Evolutionary conservation across 1,284 basidiomycete genomes (phyloP).

Genomic region (Ganoderma lingzhi): DNA sequence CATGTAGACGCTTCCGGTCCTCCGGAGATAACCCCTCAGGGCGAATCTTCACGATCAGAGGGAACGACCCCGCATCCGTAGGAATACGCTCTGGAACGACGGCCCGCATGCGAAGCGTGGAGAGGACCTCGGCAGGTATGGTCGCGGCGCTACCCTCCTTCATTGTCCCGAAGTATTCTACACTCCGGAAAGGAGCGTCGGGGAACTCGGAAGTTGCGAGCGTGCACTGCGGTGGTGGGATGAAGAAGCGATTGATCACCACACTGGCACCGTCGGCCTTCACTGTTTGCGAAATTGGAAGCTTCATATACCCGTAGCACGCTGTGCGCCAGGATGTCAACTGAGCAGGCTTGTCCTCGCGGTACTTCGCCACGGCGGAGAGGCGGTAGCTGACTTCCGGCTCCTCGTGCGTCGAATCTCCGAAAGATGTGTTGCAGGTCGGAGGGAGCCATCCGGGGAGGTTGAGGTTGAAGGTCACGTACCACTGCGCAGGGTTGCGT

Average conservation of each 20-base stretch:
- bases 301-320: constrained; percentile 28
- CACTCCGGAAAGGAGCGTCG: constrained; percentile 32
- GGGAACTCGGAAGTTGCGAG: constrained; percentile 25
- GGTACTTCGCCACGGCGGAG: constrained; percentile 69
- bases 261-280: constrained; percentile 21
- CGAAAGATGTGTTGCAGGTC: constrained; percentile 51
- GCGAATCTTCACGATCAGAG: constrained; percentile 68
- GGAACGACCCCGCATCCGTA: constrained; percentile 53
- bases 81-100: constrained; percentile 65
- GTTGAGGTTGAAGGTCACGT: constrained; percentile 73
- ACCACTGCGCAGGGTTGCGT: constrained; percentile 66
- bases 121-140: constrained; percentile 62
- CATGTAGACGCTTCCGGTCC: constrained; percentile 58
- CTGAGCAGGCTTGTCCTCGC: constrained; percentile 50
- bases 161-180: constrained; percentile 53
- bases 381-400: constrained; percentile 72
- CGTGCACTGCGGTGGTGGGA: constrained; percentile 29
- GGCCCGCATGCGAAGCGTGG: constrained; percentile 67
- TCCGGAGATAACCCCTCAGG: constrained; percentile 55
- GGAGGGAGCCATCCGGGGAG: constrained; percentile 83
- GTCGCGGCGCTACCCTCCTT: constrained; percentile 30
- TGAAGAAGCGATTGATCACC: constrained; percentile 37
- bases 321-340: constrained; percentile 52
- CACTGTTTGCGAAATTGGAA: constrained; percentile 19
- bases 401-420: constrained; percentile 47